phyloP scores from a whole-genome alignment of 1,284 basidiomycete genomes.

The Mycena citricolor region DNA sequence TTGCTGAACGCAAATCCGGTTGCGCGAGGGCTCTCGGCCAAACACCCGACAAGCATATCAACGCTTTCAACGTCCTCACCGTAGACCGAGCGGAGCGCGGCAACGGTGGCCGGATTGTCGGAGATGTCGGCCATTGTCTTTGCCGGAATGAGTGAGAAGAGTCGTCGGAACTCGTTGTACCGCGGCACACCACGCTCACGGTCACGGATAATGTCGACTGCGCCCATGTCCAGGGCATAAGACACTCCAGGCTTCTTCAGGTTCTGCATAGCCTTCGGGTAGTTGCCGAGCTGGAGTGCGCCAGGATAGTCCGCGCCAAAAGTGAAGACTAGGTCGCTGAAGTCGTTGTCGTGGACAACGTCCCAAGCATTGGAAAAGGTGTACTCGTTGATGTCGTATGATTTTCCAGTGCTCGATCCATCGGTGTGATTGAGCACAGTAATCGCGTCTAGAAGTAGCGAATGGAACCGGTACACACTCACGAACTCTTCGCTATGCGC shows the following conservation, averaged over 20 bases:
- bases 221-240: conserved; percentile 16
- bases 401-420: conserved; percentile 7
- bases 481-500: conserved; percentile 21
- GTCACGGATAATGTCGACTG: conserved; percentile 19
- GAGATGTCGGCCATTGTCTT: conserved; percentile 17
- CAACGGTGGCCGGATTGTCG: conserved; percentile 13
- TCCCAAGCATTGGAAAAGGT: conserved; percentile 12
- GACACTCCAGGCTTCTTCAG: conserved; percentile 14
- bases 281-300: conserved; percentile 18
- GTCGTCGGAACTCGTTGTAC: conserved; percentile 19
- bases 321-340: conserved; percentile 17
- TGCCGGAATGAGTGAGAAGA: conserved; percentile 16
- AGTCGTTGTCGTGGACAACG: conserved; percentile 15
- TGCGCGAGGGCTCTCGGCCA: conserved; percentile 18
- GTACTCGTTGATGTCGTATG: conserved; percentile 16
- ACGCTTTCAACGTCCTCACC: conserved; percentile 18
- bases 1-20: conserved; percentile 22
- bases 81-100: conserved; percentile 12
- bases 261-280: conserved; percentile 12
- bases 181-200: conserved; percentile 21
- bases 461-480: conserved; percentile 20
- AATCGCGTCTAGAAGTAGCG: conserved; percentile 16
- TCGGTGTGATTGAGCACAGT: conserved; percentile 17
- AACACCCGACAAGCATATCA: conserved; percentile 11
- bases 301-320: conserved; percentile 18